Conservation (phyloP, 2,329 filamentous ascomycete species). For the Ophiostoma tasmaniense region DNA sequence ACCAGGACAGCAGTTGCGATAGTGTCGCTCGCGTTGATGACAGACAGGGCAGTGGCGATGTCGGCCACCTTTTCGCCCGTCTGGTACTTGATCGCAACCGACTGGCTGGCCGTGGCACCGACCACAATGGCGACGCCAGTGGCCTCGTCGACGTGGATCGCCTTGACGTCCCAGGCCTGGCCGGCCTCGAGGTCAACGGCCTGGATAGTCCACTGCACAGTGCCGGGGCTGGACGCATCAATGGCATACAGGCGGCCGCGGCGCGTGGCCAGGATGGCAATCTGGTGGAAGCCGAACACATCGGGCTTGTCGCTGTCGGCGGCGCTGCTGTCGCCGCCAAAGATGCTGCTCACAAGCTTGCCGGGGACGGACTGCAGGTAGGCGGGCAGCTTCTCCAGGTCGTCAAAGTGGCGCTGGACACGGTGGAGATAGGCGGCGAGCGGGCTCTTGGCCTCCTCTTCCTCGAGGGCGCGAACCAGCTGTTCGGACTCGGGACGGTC, state of each 20-base stretch:
- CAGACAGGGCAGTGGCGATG: constrained; percentile 29
- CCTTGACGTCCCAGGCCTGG: constrained; percentile 56
- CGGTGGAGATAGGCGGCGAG: constrained; percentile 80
- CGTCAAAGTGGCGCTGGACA: constrained; percentile 69
- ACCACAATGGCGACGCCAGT: constrained; percentile 50
- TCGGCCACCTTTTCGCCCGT: constrained; percentile 36
- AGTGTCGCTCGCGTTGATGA: constrained; percentile 29
- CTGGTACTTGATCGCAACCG: constrained; percentile 45
- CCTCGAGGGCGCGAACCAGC: constrained; percentile 64
- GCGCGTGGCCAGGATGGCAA: constrained; percentile 70
- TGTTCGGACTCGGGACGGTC: constrained; percentile 65
- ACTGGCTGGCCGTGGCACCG: constrained; percentile 49
- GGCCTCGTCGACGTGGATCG: constrained; percentile 53
- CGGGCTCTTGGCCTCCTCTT: constrained; percentile 62
- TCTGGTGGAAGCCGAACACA: constrained; percentile 79
- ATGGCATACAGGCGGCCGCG: constrained; percentile 73
- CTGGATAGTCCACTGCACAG: constrained; percentile 65
- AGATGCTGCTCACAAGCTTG: constrained; percentile 56
- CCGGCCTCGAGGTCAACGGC: constrained; percentile 46
- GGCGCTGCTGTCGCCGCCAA: constrained; percentile 44
- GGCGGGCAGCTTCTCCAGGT: constrained; percentile 66
- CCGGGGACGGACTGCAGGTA: constrained; percentile 63
- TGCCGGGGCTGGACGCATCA: constrained; percentile 65
- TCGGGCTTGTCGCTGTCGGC: constrained; percentile 22
- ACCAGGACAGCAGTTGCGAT: constrained; percentile 43